Base-by-base conservation (phyloP, 371 early-diverging fungal genomes). In the Rhizomucor miehei region DNA sequence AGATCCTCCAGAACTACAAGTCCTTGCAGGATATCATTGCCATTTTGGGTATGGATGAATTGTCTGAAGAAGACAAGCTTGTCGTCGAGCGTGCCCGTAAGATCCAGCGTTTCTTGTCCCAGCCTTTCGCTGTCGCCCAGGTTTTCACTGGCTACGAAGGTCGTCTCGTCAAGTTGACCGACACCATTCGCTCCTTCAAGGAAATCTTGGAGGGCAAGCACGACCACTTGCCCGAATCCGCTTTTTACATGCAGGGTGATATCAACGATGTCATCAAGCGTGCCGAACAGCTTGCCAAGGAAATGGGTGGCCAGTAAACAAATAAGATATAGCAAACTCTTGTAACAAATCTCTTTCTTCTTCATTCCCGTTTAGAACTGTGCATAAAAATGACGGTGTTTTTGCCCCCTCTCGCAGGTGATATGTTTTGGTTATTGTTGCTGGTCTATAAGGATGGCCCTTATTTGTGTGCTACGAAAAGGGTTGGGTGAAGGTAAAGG, bases 191-290 rank as follows among this genome's bases (percentile, higher is more conserved):
- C 68, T 91, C 92, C 35, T 95, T 94, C 88, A 87, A 85, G 81
- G 94, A 93, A 74, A 93, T 94, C 66, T 77, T 95, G 21, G 93
- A 91, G 48, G 96, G 94, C 57, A 95, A 94, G 86, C 91, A 92
- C 83, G 96, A 95, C 29, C 4, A 43, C 45, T 46, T 54, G 94
- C 97, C 97, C 63, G 98, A 98, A 77, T 86, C 92, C 53, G 96
- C 98, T 62, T 98, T 98, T 90, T 98, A 89, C 88, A 95, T 97
- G 93, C 89, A 90, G 60, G 98, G 98, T 79, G 95, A 94, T 73
- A 89, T 97, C 65, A 91, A 90, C 63, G 98, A 97, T 81, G 98
- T 90, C 63, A 81, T 81, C 66, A 84, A 85, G 82, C 96, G 95
- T 86, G 94, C 95, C 59, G 92, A 88, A 60, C 89, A 92, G 71